These are phyloP conservation scores for Oxyria digyna DNA, from an alignment of 148 eudicot species.

Conservation along the genomic window DNA sequence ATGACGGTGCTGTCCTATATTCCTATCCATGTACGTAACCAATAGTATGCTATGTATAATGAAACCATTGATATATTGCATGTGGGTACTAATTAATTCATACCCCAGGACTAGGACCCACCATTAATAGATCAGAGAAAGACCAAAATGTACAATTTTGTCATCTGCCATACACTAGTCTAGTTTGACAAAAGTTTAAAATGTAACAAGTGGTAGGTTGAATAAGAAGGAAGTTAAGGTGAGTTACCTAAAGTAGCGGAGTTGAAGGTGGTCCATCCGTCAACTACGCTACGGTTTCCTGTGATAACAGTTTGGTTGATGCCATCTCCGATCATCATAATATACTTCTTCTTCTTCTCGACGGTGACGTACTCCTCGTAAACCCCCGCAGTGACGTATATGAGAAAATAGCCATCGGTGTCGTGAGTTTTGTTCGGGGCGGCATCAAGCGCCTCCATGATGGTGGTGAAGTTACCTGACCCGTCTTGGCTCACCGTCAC, in stretches of 20 bases:
- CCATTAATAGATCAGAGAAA: background rate
- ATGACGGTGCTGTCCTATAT: too few relatives aligned
- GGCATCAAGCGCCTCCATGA: constrained; percentile 24
- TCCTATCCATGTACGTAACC: too few relatives aligned
- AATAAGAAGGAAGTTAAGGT: background rate
- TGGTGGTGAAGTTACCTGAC: constrained; percentile 24
- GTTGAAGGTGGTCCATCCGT: constrained; percentile 70
- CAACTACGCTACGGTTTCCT: constrained; percentile 51
- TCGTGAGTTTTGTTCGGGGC: constrained; percentile 22
- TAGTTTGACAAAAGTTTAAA: background rate
- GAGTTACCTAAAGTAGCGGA: constrained; percentile 69
- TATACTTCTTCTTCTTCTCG: constrained; percentile 18
- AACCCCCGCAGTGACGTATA: constrained; percentile 21
- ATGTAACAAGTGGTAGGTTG: background rate
- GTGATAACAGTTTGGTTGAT: constrained; percentile 74
- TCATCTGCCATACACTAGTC: background rate
- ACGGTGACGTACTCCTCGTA: constrained; percentile 28
- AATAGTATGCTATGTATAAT: too few relatives aligned
- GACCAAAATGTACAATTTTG: background rate
- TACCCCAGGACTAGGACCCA: background rate
- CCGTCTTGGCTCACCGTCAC: constrained; percentile 27
- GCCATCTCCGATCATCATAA: constrained; percentile 60
- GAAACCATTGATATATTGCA: too few relatives aligned
- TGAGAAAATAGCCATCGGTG: constrained; percentile 21
- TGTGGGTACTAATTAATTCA: too few relatives aligned